Conservation (phyloP, 1,284 basidiomycete species). For the Apiotrichum gracile region DNA sequence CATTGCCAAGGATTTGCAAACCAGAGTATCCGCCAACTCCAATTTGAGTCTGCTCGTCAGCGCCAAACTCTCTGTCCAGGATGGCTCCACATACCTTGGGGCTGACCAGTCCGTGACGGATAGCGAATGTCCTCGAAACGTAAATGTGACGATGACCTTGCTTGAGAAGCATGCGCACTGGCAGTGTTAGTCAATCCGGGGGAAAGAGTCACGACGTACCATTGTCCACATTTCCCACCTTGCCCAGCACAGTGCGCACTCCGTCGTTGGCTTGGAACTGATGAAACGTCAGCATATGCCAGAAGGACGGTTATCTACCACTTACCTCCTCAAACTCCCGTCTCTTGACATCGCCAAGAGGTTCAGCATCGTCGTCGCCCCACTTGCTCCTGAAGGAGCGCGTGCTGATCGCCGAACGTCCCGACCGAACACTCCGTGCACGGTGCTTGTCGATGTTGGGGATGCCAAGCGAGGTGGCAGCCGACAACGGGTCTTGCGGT, state of each 20-base stretch:
- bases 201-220: constrained; percentile 50
- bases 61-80: too few relatives aligned
- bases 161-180: constrained; percentile 84
- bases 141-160: constrained; percentile 92
- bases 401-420: constrained; percentile 23
- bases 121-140: constrained; percentile 87
- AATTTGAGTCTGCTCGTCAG: too few relatives aligned
- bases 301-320: not conserved
- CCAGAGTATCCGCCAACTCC: constrained; percentile 44
- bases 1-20: constrained; percentile 59
- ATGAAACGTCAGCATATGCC: not conserved
- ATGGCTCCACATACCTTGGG: too few relatives aligned
- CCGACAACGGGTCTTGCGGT: constrained; percentile 2
- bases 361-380: constrained; percentile 42
- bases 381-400: constrained; percentile 33
- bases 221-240: constrained; percentile 80
- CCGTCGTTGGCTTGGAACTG: constrained; percentile 82
- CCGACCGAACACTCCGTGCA: constrained; percentile 12
- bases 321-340: constrained; percentile 38
- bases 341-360: constrained; percentile 33
- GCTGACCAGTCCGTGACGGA: constrained; percentile 83
- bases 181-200: constrained; percentile 34
- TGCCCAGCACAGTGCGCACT: constrained; percentile 84
- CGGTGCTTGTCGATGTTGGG: constrained; percentile 11
- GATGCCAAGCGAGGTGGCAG: constrained; percentile 8